These are phyloP conservation scores for Suhomyces emberorum DNA, from an alignment of 805 yeast genomes.

Conservation along the genomic window DNA sequence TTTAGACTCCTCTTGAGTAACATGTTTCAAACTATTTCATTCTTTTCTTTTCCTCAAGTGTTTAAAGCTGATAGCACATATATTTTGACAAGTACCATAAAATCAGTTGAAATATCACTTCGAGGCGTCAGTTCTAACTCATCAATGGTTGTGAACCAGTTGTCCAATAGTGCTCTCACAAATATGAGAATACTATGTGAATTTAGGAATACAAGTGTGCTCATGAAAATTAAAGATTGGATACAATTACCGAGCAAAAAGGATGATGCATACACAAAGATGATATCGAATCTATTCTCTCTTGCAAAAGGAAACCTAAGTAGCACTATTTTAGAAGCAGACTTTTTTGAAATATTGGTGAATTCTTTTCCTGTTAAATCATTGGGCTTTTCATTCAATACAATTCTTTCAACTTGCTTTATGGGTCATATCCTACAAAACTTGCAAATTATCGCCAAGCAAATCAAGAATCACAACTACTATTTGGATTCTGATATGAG, in stretches of 20 bases:
- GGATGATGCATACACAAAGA: slow-evolving; percentile 30
- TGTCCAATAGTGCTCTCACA: slow-evolving; percentile 60
- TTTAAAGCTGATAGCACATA: slow-evolving; percentile 33
- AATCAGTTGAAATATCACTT: slow-evolving; percentile 61
- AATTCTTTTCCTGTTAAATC: slow-evolving; percentile 48
- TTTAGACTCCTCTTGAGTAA: slow-evolving; percentile 28
- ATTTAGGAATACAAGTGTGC: slow-evolving; percentile 32
- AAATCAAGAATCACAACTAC: slow-evolving; percentile 26
- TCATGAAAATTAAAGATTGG: slow-evolving; percentile 38
- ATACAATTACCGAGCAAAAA: slow-evolving; percentile 22
- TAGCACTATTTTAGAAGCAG: slow-evolving; percentile 37
- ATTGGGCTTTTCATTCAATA: slow-evolving; percentile 43
- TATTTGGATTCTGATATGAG: slow-evolving; percentile 22
- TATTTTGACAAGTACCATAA: slow-evolving; percentile 54
- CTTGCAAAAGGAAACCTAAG: slow-evolving; percentile 32
- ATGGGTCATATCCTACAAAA: slow-evolving; percentile 52
- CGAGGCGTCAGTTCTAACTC: slow-evolving; percentile 48
- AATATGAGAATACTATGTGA: slow-evolving; percentile 51
- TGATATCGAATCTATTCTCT: slow-evolving; percentile 32
- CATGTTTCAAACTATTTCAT: slow-evolving; percentile 34
- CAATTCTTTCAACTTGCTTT: slow-evolving; percentile 48
- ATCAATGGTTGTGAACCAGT: slow-evolving; percentile 49
- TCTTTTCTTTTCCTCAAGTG: slow-evolving; percentile 36
- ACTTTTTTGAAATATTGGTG: slow-evolving; percentile 53
- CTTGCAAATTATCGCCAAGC: slow-evolving; percentile 20